These are phyloP conservation scores for Nigrospora oryzae DNA, from an alignment of 2,329 filamentous ascomycete species.

Conservation along the genomic window DNA sequence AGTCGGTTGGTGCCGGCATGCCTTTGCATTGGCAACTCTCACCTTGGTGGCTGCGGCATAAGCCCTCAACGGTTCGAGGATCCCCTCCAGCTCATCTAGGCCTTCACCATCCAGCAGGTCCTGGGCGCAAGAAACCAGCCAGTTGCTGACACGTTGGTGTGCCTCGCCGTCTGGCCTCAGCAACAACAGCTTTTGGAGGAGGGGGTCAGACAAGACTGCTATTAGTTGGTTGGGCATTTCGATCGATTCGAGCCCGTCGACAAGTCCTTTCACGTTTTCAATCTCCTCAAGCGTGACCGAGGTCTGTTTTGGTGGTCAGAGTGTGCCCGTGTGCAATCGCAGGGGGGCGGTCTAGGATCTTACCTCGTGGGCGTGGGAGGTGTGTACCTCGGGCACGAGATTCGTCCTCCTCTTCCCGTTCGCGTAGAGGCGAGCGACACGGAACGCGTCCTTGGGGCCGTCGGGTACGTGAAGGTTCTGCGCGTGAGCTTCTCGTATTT, in stretches of 20 bases:
- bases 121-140: conserved; percentile 47
- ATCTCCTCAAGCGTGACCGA: conserved; percentile 71
- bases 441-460: conserved; percentile 44
- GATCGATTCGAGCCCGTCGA: conserved; percentile 66
- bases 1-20: neutral
- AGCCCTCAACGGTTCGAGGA: conserved; percentile 45
- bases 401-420: conserved; percentile 33
- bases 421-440: conserved; percentile 47
- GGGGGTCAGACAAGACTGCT: conserved; percentile 64
- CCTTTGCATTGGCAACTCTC: conserved; percentile 10
- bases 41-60: conserved; percentile 52
- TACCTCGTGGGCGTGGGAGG: conserved; percentile 63
- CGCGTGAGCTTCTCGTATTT: conserved; percentile 53
- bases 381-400: conserved; percentile 62
- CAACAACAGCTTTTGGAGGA: conserved; percentile 71
- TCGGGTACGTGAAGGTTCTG: conserved; percentile 17
- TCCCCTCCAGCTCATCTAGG: conserved; percentile 41
- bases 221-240: conserved; percentile 77
- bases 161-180: conserved; percentile 47
- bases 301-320: conserved; percentile 25
- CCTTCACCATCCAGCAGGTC: conserved; percentile 45
- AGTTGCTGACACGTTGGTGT: conserved; percentile 45
- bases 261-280: conserved; percentile 60
- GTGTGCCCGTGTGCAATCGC: too few species aligned
- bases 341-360: conserved; percentile 7